Conservation (phyloP, 495 filamentous ascomycete genomes). For the Daldinia concentrica region DNA sequence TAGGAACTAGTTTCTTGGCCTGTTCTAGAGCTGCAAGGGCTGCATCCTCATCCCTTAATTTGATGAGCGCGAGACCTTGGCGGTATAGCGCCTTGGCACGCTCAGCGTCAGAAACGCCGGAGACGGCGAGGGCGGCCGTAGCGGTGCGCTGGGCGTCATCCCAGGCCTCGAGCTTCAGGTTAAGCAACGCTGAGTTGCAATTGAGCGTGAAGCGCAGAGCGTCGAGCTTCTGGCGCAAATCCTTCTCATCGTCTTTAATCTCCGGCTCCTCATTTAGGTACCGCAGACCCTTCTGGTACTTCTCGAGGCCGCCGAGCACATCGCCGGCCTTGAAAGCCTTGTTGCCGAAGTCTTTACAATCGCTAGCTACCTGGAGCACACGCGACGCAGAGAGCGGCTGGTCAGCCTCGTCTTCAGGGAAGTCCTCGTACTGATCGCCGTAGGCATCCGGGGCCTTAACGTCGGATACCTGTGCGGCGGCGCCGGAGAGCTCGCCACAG, state of each 20-base stretch:
- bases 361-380: slow-evolving; percentile 80
- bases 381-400: slow-evolving; percentile 65
- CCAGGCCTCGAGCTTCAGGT: slow-evolving; percentile 79
- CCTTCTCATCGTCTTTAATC: slow-evolving; percentile 71
- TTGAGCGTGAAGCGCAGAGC: slow-evolving; percentile 79
- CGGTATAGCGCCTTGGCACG: slow-evolving; percentile 89
- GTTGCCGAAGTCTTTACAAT: slow-evolving; percentile 92
- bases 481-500: slow-evolving; percentile 84
- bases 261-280: slow-evolving; percentile 91
- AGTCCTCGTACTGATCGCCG: slow-evolving; percentile 95
- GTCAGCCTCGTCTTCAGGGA: slow-evolving; percentile 78
- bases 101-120: slow-evolving; percentile 74
- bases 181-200: slow-evolving; percentile 80
- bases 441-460: slow-evolving; percentile 76
- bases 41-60: slow-evolving; percentile 84
- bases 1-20: slow-evolving; percentile 77
- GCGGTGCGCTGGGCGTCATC: slow-evolving; percentile 75
- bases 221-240: slow-evolving; percentile 71
- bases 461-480: slow-evolving; percentile 68
- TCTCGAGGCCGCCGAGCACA: slow-evolving; percentile 76
- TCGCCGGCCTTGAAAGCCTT: slow-evolving; percentile 86
- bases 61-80: slow-evolving; percentile 75
- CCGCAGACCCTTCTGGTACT: slow-evolving; percentile 97
- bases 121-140: slow-evolving; percentile 74
- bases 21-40: slow-evolving; percentile 81